These are phyloP conservation scores for Colletotrichum lindemuthianum DNA, from an alignment of 2,329 filamentous ascomycete genomes.

Conservation along the genomic window DNA sequence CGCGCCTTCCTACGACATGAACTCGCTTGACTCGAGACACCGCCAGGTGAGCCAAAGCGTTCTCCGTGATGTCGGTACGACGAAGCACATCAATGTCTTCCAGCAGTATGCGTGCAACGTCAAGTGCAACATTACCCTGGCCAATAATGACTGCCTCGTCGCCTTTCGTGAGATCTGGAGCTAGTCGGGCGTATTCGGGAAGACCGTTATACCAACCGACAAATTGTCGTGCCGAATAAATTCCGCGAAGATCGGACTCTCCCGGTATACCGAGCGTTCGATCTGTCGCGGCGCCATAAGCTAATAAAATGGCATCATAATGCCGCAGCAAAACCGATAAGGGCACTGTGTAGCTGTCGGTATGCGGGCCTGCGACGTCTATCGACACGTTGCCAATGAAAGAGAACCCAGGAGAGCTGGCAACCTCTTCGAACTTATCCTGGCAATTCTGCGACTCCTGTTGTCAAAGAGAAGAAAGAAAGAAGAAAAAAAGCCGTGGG, in stretches of 20 bases:
- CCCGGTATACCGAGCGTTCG: conserved; percentile 81
- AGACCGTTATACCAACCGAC: conserved; percentile 99
- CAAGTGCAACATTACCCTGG: conserved; percentile 95
- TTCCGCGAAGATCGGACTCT: conserved; percentile 75
- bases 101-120: conserved; percentile 89
- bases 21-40: conserved; percentile 82
- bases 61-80: conserved; percentile 88
- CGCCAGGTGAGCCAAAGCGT: conserved; percentile 79
- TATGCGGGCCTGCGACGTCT: conserved; percentile 61
- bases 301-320: conserved; percentile 92
- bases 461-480: not conserved
- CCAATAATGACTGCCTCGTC: conserved; percentile 91
- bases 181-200: conserved; percentile 78
- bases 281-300: conserved; percentile 91
- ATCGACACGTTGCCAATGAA: conserved; percentile 92
- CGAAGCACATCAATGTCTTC: conserved; percentile 77
- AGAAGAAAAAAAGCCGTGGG: conserved; percentile 5
- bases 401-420: conserved; percentile 81
- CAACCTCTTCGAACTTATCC: conserved; percentile 91
- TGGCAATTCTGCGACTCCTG: conserved; percentile 79
- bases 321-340: conserved; percentile 77
- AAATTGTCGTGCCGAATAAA: conserved; percentile 91
- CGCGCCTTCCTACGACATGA: conserved; percentile 87
- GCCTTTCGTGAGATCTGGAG: conserved; percentile 77
- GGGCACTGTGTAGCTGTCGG: conserved; percentile 64